Conservation (phyloP, 2,329 filamentous ascomycete genomes). For the Sporothrix luriei region DNA sequence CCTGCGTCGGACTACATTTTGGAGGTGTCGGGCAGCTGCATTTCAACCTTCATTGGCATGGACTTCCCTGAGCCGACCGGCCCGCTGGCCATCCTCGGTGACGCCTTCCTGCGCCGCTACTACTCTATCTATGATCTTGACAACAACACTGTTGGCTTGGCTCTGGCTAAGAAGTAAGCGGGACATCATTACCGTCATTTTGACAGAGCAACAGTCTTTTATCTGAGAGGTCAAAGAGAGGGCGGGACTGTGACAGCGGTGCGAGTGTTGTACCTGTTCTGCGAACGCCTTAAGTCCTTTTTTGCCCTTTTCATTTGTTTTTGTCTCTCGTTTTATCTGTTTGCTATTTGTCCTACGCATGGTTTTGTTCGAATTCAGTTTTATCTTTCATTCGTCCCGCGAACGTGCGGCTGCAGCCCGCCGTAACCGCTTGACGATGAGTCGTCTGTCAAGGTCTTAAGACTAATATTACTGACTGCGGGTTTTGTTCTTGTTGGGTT, state of each 20-base stretch:
- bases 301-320: not conserved
- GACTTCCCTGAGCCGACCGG: conserved; percentile 85
- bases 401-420: conserved; percentile 14
- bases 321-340: not conserved
- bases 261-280: not conserved
- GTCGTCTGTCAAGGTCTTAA: not conserved
- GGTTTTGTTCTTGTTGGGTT: conserved; percentile 4
- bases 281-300: not conserved
- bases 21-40: conserved; percentile 91
- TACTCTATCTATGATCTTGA: conserved; percentile 97
- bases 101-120: conserved; percentile 80
- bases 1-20: conserved; percentile 89
- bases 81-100: conserved; percentile 91
- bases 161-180: conserved; percentile 67
- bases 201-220: not conserved
- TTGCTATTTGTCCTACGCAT: conserved; percentile 14
- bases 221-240: not conserved
- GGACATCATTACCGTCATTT: not conserved
- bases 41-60: conserved; percentile 97
- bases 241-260: not conserved
- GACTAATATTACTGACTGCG: conserved; percentile 10
- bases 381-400: conserved; percentile 1
- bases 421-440: conserved; percentile 4
- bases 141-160: conserved; percentile 84
- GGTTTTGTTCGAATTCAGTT: conserved; percentile 21